Conservation (phyloP, 208 protist genomes). For the Sergeia podlipaevii region DNA sequence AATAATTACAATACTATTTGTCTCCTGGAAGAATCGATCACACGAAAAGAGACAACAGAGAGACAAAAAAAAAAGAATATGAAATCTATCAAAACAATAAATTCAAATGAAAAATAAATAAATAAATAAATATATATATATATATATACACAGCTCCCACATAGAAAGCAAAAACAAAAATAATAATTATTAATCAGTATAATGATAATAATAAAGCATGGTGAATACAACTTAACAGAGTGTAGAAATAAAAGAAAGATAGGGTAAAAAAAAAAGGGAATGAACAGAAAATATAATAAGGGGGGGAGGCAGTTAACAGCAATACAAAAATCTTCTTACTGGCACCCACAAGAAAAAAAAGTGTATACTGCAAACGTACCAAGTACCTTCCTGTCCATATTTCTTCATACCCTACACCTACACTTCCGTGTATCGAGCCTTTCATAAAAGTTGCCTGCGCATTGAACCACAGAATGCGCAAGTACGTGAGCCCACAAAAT, state of each 20-base stretch:
- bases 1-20: no score
- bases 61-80: constrained; percentile 6
- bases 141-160: not conserved
- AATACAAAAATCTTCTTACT: not conserved
- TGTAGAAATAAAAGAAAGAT: not conserved
- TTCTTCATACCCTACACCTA: no score
- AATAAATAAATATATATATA: not conserved
- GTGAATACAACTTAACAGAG: not conserved
- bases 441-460: no score
- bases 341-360: not conserved
- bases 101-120: not conserved
- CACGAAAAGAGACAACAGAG: constrained; percentile 7
- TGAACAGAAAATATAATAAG: not conserved
- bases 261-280: not conserved
- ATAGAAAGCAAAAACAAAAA: no score
- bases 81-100: constrained; percentile 1
- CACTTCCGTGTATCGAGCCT: no score
- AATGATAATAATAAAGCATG: no score
- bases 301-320: not conserved
- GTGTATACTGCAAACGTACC: no score
- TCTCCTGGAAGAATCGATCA: no score
- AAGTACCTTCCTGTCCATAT: no score
- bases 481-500: no score
- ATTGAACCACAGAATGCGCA: no score
- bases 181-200: no score